These are phyloP conservation scores for Chrysoporthe cubensis DNA, from an alignment of 2,329 filamentous ascomycete species.

Conservation along the genomic window DNA sequence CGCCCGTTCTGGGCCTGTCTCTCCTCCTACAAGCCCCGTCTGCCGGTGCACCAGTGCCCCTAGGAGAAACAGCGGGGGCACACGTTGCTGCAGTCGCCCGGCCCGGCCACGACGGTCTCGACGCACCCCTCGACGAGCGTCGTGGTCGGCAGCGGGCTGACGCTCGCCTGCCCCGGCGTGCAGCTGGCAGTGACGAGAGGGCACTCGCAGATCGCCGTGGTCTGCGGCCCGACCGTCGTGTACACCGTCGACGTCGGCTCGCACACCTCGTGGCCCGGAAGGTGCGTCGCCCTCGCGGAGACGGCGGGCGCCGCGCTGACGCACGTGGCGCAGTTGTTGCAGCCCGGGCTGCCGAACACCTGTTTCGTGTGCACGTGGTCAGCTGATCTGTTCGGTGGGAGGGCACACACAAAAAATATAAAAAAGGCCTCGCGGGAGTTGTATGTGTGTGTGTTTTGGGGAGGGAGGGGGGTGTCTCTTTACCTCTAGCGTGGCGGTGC, in stretches of 20 bases:
- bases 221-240: not conserved
- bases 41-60: too few species aligned
- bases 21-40: too few species aligned
- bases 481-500: conserved; percentile 12
- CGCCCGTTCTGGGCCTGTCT: too few species aligned
- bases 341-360: conserved; percentile 5
- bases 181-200: not conserved
- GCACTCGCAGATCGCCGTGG: not conserved
- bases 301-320: not conserved
- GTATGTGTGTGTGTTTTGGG: not conserved
- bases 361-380: not conserved
- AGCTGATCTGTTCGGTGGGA: not conserved
- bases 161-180: not conserved
- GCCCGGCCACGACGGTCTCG: conserved; percentile 6
- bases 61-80: conserved; percentile 6
- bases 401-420: too few species aligned
- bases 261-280: not conserved
- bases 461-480: not conserved
- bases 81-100: conserved; percentile 5
- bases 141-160: conserved; percentile 9
- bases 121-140: conserved; percentile 7
- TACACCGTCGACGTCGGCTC: not conserved
- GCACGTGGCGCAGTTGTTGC: conserved; percentile 12
- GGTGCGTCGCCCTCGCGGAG: not conserved
- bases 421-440: too few species aligned